phyloP scores from a whole-genome alignment of 768 basidiomycete species.

The Suillus lakei region DNA sequence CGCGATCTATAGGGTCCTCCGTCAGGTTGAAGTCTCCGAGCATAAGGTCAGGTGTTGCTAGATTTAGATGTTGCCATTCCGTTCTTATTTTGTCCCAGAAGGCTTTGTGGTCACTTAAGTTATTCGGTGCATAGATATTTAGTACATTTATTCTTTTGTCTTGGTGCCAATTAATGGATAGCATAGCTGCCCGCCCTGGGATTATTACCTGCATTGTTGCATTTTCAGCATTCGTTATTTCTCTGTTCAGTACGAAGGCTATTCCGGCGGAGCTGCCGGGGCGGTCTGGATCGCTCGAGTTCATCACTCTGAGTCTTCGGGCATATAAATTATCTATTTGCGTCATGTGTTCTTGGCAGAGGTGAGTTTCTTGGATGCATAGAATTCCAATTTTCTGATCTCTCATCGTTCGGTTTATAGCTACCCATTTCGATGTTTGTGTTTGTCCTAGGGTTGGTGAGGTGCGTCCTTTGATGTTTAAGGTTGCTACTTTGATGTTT shows the following conservation, averaged over 20 bases:
- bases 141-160: conserved; percentile 8
- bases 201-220: conserved; percentile 3
- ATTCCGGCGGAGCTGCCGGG: conserved; percentile 19
- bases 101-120: not conserved
- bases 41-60: conserved; percentile 12
- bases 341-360: conserved; percentile 11
- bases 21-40: not conserved
- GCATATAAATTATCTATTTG: too few species aligned
- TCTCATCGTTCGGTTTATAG: too few species aligned
- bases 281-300: conserved; percentile 9
- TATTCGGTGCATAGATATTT: conserved; percentile 29
- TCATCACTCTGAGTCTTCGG: conserved; percentile 15
- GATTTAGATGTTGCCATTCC: conserved; percentile 10
- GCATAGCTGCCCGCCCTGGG: conserved; percentile 18
- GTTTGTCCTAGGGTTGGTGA: too few species aligned
- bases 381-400: too few species aligned
- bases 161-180: conserved; percentile 21
- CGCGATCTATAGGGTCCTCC: conserved; percentile 9
- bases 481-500: too few species aligned
- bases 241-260: conserved; percentile 23
- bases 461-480: too few species aligned
- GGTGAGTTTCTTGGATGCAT: conserved; percentile 32
- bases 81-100: conserved; percentile 23
- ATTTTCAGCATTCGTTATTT: conserved; percentile 14
- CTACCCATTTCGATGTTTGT: too few species aligned